Evolutionary conservation across 2,329 filamentous ascomycete genomes (phyloP).

Genomic region (Monascus ruber): DNA sequence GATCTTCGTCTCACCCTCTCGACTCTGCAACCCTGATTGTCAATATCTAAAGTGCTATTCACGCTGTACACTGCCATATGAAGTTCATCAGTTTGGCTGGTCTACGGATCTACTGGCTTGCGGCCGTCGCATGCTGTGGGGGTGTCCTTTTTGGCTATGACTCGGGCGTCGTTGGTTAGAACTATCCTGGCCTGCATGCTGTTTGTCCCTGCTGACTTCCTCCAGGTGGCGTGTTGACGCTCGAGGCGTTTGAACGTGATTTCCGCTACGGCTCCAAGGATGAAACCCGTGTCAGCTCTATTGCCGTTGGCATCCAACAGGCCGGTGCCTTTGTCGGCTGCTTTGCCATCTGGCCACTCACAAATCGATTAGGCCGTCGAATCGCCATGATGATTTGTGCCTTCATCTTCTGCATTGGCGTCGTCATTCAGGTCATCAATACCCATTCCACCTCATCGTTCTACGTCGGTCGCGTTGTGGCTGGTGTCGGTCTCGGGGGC

Average conservation of each 20-base stretch:
- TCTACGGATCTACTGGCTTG: slow-evolving; percentile 42
- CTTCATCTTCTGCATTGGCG: slow-evolving; percentile 35
- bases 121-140: slow-evolving; percentile 40
- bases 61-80: background rate
- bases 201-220: background rate
- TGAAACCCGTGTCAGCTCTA: slow-evolving; percentile 35
- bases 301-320: slow-evolving; percentile 42
- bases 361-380: slow-evolving; percentile 36
- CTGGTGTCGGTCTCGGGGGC: slow-evolving; percentile 39
- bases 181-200: background rate
- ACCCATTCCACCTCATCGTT: slow-evolving; percentile 34
- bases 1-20: background rate
- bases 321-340: slow-evolving; percentile 43
- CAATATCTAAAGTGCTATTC: no score
- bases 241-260: slow-evolving; percentile 33
- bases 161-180: slow-evolving; percentile 32
- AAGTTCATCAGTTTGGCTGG: slow-evolving; percentile 20
- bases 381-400: slow-evolving; percentile 36
- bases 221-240: slow-evolving; percentile 36
- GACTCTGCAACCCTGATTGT: background rate
- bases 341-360: slow-evolving; percentile 39
- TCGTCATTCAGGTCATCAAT: slow-evolving; percentile 38
- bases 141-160: slow-evolving; percentile 36
- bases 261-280: slow-evolving; percentile 30
- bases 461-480: slow-evolving; percentile 38